Conservation (phyloP, 768 basidiomycete genomes). For the Pilatotrama ljubarskyi region DNA sequence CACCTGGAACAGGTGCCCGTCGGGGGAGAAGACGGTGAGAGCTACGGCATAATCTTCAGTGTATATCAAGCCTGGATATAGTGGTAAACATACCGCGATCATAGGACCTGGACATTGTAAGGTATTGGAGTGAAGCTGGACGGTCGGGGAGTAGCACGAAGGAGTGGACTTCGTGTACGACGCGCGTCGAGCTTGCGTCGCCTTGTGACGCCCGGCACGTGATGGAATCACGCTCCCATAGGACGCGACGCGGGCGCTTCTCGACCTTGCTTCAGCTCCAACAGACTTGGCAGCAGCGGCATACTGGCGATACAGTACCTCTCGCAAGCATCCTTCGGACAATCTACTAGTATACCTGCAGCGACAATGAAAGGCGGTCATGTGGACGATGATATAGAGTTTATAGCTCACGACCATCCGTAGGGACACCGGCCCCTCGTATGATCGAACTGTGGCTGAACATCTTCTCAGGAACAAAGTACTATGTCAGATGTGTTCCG, state of each 20-base stretch:
- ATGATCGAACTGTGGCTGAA: background rate
- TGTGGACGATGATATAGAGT: constrained; percentile 12
- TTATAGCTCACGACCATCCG: constrained; percentile 5
- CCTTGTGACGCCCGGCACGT: constrained; percentile 19
- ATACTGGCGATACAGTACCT: background rate
- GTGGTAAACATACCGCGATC: constrained; percentile 76
- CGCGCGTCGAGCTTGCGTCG: constrained; percentile 37
- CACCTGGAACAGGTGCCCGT: constrained; percentile 98
- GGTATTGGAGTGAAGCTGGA: background rate
- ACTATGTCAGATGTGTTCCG: constrained; percentile 53
- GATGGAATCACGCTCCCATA: constrained; percentile 14
- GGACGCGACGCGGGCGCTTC: constrained; percentile 12
- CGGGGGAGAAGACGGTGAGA: constrained; percentile 96
- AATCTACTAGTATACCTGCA: too few relatives aligned
- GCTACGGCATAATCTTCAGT: constrained; percentile 45
- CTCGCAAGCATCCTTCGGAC: too few relatives aligned
- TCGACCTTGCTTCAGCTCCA: background rate
- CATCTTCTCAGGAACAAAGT: constrained; percentile 5
- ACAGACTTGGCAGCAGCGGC: background rate
- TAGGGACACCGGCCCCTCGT: background rate
- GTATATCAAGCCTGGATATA: constrained; percentile 6
- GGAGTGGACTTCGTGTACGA: constrained; percentile 21
- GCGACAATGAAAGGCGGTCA: background rate
- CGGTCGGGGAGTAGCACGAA: background rate
- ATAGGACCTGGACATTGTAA: constrained; percentile 86